Base-by-base conservation (phyloP, 495 filamentous ascomycete genomes). In the Hypoxylon cercidicola region DNA sequence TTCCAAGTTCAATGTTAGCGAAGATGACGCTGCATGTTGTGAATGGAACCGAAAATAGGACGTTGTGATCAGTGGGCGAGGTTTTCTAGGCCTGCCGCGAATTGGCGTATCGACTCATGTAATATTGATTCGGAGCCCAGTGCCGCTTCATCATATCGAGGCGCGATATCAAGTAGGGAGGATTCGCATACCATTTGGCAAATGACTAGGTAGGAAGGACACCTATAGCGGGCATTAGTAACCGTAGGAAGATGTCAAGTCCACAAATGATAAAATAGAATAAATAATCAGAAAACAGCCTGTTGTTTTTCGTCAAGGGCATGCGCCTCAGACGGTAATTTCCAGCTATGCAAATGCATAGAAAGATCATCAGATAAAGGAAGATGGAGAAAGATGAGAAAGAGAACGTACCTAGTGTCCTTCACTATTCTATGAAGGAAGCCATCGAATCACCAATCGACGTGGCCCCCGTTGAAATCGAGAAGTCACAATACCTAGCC, bases 1-100 rank as follows among this genome's bases (percentile, higher is more conserved):
- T 54, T 10, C 2, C 15, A 12, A 28, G 39, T 40, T 19, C 18
- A 30, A 30, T 15, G 30, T 67, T 52, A 67, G 64, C 53, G 23
- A 32, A 8, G 18, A 15, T 4, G n/a, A 66, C 23, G 46, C 30
- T 28, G 34, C 7, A 32, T 13, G 37, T 21, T 13, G 20, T 37
- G 47, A 55, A 47, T 18, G 18, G 41, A 21, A 60, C 20, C 11
- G 21, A 50, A 19, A 16, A 39, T 45, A 30, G 58, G 48, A 48
- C 70, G 52, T 55, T 47, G 65, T 73, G 70, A 84, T 98, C 95
- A 99, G 95, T 93, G 91, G 93, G 92, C 93, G 86, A 97, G 93
- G 95, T 97, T 99, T 99, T 97, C 94, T 97, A 97, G 92, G 95
- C 94, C 93, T 96, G 92, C 92, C 93, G 75, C 92, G 91, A 92